Conservation (phyloP, 164 flowering plant species). For the Aristolochia fimbriata region DNA sequence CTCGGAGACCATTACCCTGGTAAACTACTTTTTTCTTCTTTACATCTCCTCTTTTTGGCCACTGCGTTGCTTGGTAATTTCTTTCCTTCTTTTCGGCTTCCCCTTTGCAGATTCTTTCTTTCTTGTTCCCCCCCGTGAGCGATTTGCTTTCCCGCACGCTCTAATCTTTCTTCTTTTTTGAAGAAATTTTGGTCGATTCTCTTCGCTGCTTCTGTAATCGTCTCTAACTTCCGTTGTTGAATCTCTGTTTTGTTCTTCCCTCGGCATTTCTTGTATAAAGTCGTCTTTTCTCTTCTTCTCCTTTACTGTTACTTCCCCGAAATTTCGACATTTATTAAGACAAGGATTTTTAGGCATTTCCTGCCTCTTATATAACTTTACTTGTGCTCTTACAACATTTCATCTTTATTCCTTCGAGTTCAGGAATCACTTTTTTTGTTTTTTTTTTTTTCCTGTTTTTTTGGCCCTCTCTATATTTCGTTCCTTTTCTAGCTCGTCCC, state of each 20-base stretch:
- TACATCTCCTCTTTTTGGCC: neutral
- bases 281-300: neutral
- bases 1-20: neutral
- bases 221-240: neutral
- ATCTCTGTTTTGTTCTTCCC: neutral
- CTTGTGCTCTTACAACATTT: too few species aligned
- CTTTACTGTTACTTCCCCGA: too few species aligned
- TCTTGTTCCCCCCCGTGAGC: neutral
- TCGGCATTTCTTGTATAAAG: neutral
- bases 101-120: slow-evolving; percentile 1
- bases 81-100: too few species aligned
- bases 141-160: neutral
- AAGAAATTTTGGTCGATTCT: neutral
- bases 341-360: too few species aligned
- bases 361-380: too few species aligned
- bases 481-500: too few species aligned
- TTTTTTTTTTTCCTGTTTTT: too few species aligned
- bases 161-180: neutral
- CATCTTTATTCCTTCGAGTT: too few species aligned
- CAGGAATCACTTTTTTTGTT: too few species aligned
- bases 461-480: too few species aligned
- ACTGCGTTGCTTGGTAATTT: too few species aligned
- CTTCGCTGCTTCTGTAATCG: neutral
- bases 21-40: neutral
- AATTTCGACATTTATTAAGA: too few species aligned